phyloP scores from a whole-genome alignment of 108 stramenopile species.

The Cylindrotheca closterium region DNA sequence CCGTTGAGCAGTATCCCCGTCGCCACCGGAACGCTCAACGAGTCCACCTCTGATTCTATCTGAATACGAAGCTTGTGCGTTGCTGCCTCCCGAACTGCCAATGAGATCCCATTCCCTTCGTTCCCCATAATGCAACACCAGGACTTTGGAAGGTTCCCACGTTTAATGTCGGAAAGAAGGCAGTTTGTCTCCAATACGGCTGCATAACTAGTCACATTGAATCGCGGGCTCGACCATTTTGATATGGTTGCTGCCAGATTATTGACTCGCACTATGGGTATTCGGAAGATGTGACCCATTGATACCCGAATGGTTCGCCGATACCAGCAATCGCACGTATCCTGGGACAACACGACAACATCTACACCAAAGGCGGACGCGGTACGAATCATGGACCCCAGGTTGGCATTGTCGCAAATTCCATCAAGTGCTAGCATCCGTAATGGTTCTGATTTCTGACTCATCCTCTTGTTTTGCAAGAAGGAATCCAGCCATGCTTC shows the following conservation, averaged over 20 bases:
- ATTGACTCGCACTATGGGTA: constrained; percentile 57
- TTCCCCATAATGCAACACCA: constrained; percentile 82
- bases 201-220: constrained; percentile 40
- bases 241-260: constrained; percentile 38
- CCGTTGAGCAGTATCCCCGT: constrained; percentile 77
- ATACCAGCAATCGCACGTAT: constrained; percentile 81
- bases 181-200: constrained; percentile 63
- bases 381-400: constrained; percentile 74
- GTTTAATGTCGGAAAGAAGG: constrained; percentile 18
- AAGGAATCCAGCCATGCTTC: constrained; percentile 51
- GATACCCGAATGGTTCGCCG: constrained; percentile 65
- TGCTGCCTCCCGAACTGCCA: constrained; percentile 44
- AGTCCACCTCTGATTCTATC: constrained; percentile 68
- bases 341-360: constrained; percentile 66
- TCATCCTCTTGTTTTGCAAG: constrained; percentile 9
- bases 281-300: constrained; percentile 73
- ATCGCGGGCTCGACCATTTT: constrained; percentile 3
- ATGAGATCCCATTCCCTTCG: constrained; percentile 69
- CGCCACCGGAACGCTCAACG: constrained; percentile 65
- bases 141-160: constrained; percentile 18
- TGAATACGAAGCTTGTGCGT: constrained; percentile 48
- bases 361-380: constrained; percentile 71
- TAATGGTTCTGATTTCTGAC: constrained; percentile 4
- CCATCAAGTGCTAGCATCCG: constrained; percentile 74
- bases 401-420: constrained; percentile 72